Conservation (phyloP, 164 flowering plant species). For the Nymphaea thermarum region DNA sequence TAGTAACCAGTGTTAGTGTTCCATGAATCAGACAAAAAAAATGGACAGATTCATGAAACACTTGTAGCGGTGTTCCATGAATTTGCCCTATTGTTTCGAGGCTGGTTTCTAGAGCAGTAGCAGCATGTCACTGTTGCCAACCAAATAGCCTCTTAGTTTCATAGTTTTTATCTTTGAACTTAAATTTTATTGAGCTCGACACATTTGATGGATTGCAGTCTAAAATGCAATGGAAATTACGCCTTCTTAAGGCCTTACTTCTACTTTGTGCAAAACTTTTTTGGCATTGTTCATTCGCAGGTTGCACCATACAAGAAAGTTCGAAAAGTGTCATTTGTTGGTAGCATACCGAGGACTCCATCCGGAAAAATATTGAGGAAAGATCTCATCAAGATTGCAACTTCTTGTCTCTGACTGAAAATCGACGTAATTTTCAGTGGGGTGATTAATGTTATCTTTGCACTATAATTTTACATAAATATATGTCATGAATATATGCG, state of each 20-base stretch:
- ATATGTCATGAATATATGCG: no score
- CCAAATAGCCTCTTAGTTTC: background rate
- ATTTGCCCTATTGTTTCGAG: no score
- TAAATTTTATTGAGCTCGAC: no score
- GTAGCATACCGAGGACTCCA: constrained; percentile 36
- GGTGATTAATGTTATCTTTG: no score
- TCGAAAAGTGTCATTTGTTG: constrained; percentile 30
- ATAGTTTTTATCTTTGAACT: background rate
- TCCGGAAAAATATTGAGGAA: constrained; percentile 36
- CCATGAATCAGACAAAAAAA: background rate
- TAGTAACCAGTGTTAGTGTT: background rate
- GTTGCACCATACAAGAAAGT: constrained; percentile 52
- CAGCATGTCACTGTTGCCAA: background rate
- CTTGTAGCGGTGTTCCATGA: no score
- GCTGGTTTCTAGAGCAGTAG: no score
- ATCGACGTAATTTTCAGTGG: no score
- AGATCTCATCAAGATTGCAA: constrained; percentile 17
- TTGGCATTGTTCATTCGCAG: constrained; percentile 10
- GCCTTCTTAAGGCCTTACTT: background rate
- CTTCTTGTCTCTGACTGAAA: background rate
- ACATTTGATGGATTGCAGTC: no score
- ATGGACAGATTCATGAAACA: no score
- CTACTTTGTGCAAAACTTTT: no score
- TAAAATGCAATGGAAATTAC: no score
- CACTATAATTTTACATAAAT: no score